Conservation (phyloP, 2,329 filamentous ascomycete species). For the Xylariaceae sp. region DNA sequence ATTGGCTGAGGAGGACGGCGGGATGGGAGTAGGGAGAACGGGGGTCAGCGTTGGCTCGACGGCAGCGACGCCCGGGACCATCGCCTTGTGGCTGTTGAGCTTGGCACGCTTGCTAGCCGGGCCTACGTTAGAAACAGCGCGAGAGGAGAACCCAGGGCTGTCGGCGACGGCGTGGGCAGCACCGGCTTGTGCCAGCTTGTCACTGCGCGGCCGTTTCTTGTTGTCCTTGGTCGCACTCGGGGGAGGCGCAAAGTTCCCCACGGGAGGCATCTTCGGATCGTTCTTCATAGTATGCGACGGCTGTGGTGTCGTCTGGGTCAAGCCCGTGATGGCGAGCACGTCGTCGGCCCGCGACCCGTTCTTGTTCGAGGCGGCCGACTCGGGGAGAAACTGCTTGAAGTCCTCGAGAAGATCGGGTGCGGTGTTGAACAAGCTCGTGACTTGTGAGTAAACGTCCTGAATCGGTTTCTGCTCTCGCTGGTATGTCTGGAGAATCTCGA, state of each 20-base stretch:
- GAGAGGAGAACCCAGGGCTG: slow-evolving; percentile 34
- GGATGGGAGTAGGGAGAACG: slow-evolving; percentile 78
- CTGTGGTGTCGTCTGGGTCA: slow-evolving; percentile 49
- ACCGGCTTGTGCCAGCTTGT: slow-evolving; percentile 47
- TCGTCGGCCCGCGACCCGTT: slow-evolving; percentile 58
- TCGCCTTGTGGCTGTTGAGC: slow-evolving; percentile 63
- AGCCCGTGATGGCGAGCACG: slow-evolving; percentile 50
- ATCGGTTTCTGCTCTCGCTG: slow-evolving; percentile 97
- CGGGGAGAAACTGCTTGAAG: slow-evolving; percentile 96
- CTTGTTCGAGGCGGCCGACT: slow-evolving; percentile 64
- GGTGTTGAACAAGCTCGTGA: slow-evolving; percentile 87
- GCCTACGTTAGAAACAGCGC: slow-evolving; percentile 32
- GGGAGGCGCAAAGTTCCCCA: slow-evolving; percentile 87
- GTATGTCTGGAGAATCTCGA: slow-evolving; percentile 97
- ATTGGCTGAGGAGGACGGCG: slow-evolving; percentile 66
- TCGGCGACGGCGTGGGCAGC: slow-evolving; percentile 41
- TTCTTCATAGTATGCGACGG: slow-evolving; percentile 44
- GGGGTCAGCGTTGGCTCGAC: slow-evolving; percentile 86
- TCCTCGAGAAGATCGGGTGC: slow-evolving; percentile 94
- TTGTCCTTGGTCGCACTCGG: slow-evolving; percentile 78
- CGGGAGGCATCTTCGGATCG: slow-evolving; percentile 78
- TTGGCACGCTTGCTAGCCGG: slow-evolving; percentile 62
- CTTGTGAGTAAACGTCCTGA: slow-evolving; percentile 95
- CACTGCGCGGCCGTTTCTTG: slow-evolving; percentile 73
- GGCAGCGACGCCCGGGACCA: slow-evolving; percentile 51